phyloP scores from a whole-genome alignment of 352 stramenopile genomes.

The Globisporangium cylindrosporum region DNA sequence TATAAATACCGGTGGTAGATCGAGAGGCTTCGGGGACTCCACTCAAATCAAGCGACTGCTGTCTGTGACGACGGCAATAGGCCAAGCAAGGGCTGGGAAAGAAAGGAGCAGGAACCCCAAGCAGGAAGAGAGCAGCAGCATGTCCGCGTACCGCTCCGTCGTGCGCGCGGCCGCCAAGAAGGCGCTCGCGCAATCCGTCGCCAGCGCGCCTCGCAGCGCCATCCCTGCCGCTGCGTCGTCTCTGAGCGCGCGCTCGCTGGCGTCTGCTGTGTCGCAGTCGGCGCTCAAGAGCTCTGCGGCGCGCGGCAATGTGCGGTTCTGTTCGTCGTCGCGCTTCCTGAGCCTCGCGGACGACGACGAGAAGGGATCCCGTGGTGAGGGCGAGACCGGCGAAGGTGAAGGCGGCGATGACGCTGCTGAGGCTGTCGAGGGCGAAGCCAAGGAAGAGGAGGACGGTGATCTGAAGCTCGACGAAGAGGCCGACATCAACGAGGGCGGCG shows the following conservation, averaged over 20 bases:
- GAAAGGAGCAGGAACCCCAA: background rate
- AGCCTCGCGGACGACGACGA: conserved; percentile 64
- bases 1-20: background rate
- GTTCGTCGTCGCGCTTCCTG: conserved; percentile 72
- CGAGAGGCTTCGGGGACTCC: background rate
- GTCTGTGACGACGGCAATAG: background rate
- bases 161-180: conserved; percentile 17
- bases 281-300: background rate
- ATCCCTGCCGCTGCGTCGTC: background rate
- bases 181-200: conserved; percentile 6
- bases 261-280: conserved; percentile 1
- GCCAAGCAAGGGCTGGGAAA: background rate
- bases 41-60: background rate
- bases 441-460: conserved; percentile 58
- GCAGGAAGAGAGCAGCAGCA: conserved; percentile 10
- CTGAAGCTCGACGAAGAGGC: conserved; percentile 54
- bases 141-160: conserved; percentile 30
- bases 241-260: conserved; percentile 4
- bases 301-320: conserved; percentile 22
- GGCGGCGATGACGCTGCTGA: conserved; percentile 18
- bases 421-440: conserved; percentile 25
- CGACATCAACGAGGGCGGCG: conserved; percentile 71
- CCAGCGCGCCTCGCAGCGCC: conserved; percentile 4
- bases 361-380: conserved; percentile 18
- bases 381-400: conserved; percentile 21